Conservation (phyloP, 768 basidiomycete species). For the Kwoniella dejecticola region DNA sequence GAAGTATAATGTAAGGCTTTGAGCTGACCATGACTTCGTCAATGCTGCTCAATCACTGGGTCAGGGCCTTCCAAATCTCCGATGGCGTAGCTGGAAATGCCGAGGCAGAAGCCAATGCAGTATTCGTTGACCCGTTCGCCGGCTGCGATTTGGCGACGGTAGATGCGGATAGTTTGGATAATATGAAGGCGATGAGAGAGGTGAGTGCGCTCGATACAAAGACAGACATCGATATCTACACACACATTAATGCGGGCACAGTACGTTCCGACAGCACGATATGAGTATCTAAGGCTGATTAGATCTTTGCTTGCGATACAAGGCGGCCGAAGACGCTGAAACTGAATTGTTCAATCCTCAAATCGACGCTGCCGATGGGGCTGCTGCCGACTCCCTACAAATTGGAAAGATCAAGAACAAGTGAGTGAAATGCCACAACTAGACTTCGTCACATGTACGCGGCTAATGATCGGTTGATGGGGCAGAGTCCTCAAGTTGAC, state of each 20-base stretch:
- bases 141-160: slow-evolving; percentile 28
- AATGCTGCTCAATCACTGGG: not conserved
- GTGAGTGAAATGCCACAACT: slow-evolving; percentile 3
- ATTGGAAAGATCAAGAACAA: slow-evolving; percentile 32
- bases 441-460: not conserved
- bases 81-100: slow-evolving; percentile 27
- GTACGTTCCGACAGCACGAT: no score
- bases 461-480: not conserved
- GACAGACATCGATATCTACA: no score
- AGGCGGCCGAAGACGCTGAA: slow-evolving; percentile 29
- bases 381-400: slow-evolving; percentile 17
- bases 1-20: no score
- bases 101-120: slow-evolving; percentile 24
- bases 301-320: not conserved
- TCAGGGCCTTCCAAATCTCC: slow-evolving; percentile 28
- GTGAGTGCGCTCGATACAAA: no score
- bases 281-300: no score
- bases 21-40: not conserved
- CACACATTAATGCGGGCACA: no score
- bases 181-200: slow-evolving; percentile 26
- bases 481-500: slow-evolving; percentile 26
- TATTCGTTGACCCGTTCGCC: slow-evolving; percentile 23
- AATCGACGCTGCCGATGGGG: slow-evolving; percentile 20
- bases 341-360: slow-evolving; percentile 22
- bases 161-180: slow-evolving; percentile 15